A percentile compares a stretch with the other conserved stretches of the same genome.
Conservation (phyloP, 495 filamentous ascomycete genomes). For the Penicillium subrubescens region DNA sequence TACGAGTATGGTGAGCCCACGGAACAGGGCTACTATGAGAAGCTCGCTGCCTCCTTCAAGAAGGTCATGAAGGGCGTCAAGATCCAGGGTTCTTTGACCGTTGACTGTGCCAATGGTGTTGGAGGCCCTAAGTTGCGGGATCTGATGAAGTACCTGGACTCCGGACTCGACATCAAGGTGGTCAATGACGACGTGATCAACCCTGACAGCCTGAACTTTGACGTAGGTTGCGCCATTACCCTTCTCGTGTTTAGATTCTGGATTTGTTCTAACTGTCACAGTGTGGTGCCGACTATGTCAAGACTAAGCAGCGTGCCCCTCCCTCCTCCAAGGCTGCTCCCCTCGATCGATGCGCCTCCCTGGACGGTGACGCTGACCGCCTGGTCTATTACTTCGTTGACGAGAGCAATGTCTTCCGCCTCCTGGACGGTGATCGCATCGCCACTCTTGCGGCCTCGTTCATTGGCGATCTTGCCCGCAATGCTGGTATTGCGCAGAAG, state of each 20-base stretch:
- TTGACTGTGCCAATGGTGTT: slow-evolving; percentile 97
- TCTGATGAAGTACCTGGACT: slow-evolving; percentile 79
- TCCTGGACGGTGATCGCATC: slow-evolving; percentile 96
- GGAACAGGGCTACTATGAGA: slow-evolving; percentile 93
- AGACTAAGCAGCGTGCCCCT: slow-evolving; percentile 91
- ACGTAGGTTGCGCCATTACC: slow-evolving; percentile 53
- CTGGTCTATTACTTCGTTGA: slow-evolving; percentile 94
- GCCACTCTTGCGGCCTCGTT: slow-evolving; percentile 92
- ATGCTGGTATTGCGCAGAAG: slow-evolving; percentile 74
- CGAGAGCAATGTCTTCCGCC: slow-evolving; percentile 75
- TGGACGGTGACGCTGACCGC: slow-evolving; percentile 95
- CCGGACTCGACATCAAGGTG: slow-evolving; percentile 77
- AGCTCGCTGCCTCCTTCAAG: slow-evolving; percentile 78
- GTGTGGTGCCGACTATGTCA: slow-evolving; percentile 97
- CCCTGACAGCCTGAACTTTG: slow-evolving; percentile 83
- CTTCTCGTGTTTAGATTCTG: too few species aligned
- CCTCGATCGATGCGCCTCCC: slow-evolving; percentile 83
- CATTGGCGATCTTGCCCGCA: slow-evolving; percentile 83
- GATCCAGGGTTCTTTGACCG: slow-evolving; percentile 69
- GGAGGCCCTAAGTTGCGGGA: slow-evolving; percentile 89
- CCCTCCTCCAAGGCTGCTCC: slow-evolving; percentile 73
- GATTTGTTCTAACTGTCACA: slow-evolving; percentile 30
- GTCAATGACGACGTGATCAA: slow-evolving; percentile 90
- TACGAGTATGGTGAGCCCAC: slow-evolving; percentile 84
- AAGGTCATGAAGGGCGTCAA: slow-evolving; percentile 75